Evolutionary conservation across 495 filamentous ascomycete genomes (phyloP).

Genomic region (Aspergillus bertholletiae): DNA sequence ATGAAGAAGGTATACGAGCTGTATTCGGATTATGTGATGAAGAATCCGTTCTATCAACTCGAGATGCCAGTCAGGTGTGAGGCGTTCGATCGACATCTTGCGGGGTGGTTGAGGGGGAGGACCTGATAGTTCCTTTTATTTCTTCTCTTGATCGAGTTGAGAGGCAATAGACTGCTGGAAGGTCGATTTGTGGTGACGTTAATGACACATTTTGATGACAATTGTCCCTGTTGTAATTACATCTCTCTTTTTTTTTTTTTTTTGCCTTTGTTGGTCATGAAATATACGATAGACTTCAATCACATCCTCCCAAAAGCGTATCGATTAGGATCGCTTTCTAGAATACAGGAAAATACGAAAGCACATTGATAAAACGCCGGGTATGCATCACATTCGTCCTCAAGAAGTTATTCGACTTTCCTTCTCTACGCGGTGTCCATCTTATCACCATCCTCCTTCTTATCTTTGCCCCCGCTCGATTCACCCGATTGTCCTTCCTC

Average conservation of each 20-base stretch:
- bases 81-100: constrained; percentile 83
- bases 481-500: constrained; percentile 69
- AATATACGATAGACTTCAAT: constrained; percentile 7
- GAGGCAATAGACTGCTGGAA: background rate
- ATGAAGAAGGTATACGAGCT: constrained; percentile 86
- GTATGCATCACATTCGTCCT: constrained; percentile 42
- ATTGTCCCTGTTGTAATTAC: constrained; percentile 3
- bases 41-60: constrained; percentile 96
- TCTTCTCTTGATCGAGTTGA: background rate
- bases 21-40: constrained; percentile 97
- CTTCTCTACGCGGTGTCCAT: constrained; percentile 55
- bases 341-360: constrained; percentile 15
- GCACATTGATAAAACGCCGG: constrained; percentile 37
- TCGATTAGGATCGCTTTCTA: constrained; percentile 16
- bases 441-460: constrained; percentile 70
- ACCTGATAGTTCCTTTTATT: constrained; percentile 16
- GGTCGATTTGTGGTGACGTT: constrained; percentile 1
- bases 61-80: constrained; percentile 98
- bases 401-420: constrained; percentile 6
- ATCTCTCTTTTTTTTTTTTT: background rate
- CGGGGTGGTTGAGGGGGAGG: constrained; percentile 41
- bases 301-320: constrained; percentile 13
- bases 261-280: background rate
- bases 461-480: constrained; percentile 60
- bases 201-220: constrained; percentile 8